Conservation (phyloP, 2,329 filamentous ascomycete genomes). For the Beauveria sp. region DNA sequence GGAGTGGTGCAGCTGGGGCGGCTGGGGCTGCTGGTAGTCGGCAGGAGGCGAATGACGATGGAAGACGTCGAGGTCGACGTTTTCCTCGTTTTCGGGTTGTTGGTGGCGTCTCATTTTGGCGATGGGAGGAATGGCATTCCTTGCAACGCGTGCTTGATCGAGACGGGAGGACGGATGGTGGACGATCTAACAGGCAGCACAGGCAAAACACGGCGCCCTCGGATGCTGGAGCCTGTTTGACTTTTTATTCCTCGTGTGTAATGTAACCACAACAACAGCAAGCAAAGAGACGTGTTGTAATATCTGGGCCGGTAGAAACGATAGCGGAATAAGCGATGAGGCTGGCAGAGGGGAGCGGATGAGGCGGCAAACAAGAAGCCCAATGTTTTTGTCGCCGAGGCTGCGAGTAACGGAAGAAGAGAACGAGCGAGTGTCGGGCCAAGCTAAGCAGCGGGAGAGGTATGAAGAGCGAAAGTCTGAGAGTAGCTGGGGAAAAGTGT, state of each 20-base stretch:
- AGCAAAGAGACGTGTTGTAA: neutral
- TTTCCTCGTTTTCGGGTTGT: slow-evolving; percentile 8
- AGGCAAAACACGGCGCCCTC: slow-evolving; percentile 1
- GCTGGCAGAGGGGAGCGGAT: neutral
- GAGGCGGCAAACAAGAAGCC: neutral
- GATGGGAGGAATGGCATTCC: slow-evolving; percentile 6
- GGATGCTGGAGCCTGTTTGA: neutral
- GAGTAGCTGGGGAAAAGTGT: neutral
- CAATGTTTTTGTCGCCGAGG: neutral
- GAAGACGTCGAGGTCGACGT: slow-evolving; percentile 13
- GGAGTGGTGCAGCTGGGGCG: slow-evolving; percentile 21
- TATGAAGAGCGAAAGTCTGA: slow-evolving; percentile 1
- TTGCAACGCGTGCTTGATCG: neutral
- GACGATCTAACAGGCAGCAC: neutral
- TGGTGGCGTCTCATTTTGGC: slow-evolving; percentile 12
- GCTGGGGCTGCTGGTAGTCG: neutral
- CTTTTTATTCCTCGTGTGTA: neutral
- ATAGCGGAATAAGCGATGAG: neutral
- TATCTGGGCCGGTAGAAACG: neutral
- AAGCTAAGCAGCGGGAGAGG: slow-evolving; percentile 4
- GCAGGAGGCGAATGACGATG: slow-evolving; percentile 9
- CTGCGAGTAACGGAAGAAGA: neutral
- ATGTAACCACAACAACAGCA: neutral
- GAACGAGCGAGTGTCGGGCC: slow-evolving; percentile 6
- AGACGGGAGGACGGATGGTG: slow-evolving; percentile 6